These are phyloP conservation scores for Saccharomycopsis fibuligera DNA, from an alignment of 805 yeast species.

Conservation along the genomic window DNA sequence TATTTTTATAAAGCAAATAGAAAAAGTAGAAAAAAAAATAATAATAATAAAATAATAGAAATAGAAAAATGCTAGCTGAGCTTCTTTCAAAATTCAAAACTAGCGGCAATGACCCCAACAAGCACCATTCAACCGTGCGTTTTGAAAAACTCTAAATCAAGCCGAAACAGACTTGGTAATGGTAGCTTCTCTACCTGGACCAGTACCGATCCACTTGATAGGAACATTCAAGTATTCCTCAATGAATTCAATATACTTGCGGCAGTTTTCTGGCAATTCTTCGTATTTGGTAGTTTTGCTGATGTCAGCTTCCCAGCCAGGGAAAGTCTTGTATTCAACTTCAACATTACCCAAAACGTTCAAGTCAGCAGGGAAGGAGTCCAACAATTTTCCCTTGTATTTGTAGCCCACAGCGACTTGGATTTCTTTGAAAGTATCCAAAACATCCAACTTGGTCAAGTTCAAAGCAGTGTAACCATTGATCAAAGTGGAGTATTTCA, in stretches of 20 bases:
- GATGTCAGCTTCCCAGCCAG: slow-evolving; percentile 91
- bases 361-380: slow-evolving; percentile 91
- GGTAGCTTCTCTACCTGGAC: slow-evolving; percentile 77
- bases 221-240: slow-evolving; percentile 82
- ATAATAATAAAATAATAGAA: no score
- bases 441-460: slow-evolving; percentile 92
- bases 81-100: no score
- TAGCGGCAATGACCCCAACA: no score
- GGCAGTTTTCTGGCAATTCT: slow-evolving; percentile 83
- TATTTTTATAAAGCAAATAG: no score
- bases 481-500: slow-evolving; percentile 83
- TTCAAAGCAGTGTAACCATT: slow-evolving; percentile 94
- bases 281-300: slow-evolving; percentile 61
- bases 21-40: no score
- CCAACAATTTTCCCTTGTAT: slow-evolving; percentile 66
- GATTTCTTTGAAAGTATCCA: slow-evolving; percentile 84
- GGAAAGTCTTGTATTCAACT: slow-evolving; percentile 83
- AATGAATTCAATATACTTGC: slow-evolving; percentile 75
- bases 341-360: slow-evolving; percentile 78
- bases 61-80: no score
- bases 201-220: slow-evolving; percentile 96
- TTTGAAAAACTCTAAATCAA: no score
- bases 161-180: slow-evolving; percentile 12
- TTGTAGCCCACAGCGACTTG: slow-evolving; percentile 82
- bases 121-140: no score